A percentile compares a stretch with the other conserved stretches of the same genome.
Conservation (phyloP, 2,329 filamentous ascomycete genomes). For the Paramyrothecium roridum region DNA sequence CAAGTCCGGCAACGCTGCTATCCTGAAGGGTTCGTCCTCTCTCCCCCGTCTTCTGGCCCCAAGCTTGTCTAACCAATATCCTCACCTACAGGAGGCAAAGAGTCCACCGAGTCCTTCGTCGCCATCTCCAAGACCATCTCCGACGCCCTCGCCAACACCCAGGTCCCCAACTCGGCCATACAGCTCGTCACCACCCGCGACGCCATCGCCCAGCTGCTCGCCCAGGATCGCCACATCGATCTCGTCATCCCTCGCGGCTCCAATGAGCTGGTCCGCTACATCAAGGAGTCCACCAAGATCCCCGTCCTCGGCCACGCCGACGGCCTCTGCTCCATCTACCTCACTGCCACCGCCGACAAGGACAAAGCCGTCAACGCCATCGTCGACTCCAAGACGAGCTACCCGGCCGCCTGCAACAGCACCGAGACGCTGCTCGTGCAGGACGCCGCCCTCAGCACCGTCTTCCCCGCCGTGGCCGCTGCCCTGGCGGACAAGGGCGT, state of each 20-base stretch:
- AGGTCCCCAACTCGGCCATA: constrained; percentile 81
- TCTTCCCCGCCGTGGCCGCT: constrained; percentile 70
- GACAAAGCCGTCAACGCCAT: constrained; percentile 72
- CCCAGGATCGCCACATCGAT: constrained; percentile 83
- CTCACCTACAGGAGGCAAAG: constrained; percentile 72
- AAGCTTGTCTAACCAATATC: neutral
- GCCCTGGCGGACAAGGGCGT: constrained; percentile 77
- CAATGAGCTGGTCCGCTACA: constrained; percentile 85
- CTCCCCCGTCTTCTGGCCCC: neutral
- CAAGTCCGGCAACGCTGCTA: constrained; percentile 95
- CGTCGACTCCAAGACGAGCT: constrained; percentile 89
- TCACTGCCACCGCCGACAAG: constrained; percentile 74
- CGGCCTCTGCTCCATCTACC: constrained; percentile 83
- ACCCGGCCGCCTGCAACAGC: constrained; percentile 93
- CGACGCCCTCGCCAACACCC: constrained; percentile 65
- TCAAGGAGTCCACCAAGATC: constrained; percentile 89
- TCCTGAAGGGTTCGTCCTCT: constrained; percentile 69
- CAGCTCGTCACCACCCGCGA: constrained; percentile 94
- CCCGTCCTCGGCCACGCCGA: constrained; percentile 96
- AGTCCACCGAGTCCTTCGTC: constrained; percentile 92
- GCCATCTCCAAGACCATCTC: constrained; percentile 87
- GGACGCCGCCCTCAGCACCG: constrained; percentile 60
- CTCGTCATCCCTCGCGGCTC: constrained; percentile 90
- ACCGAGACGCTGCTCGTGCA: constrained; percentile 91
- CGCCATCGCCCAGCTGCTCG: constrained; percentile 82